Conservation (phyloP, 164 flowering plant species). For the Saururus chinensis region DNA sequence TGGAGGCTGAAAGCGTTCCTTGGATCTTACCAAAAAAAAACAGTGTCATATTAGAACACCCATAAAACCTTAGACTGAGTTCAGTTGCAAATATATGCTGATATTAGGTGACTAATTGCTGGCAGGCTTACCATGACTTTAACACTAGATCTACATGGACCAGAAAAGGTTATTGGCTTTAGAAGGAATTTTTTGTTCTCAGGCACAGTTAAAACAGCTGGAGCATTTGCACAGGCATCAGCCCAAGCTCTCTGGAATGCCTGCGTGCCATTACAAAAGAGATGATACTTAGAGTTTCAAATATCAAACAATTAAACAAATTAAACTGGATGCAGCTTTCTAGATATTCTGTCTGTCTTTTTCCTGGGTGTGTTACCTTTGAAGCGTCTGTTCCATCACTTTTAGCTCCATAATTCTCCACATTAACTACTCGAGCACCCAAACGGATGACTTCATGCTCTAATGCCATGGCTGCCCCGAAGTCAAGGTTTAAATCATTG, state of each 20-base stretch:
- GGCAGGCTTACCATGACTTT: not conserved
- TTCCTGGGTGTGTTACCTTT: not conserved
- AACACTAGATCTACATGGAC: constrained; percentile 1
- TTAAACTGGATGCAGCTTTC: not conserved
- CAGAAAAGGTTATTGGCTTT: not conserved
- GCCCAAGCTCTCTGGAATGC: constrained; percentile 69
- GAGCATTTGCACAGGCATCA: constrained; percentile 39
- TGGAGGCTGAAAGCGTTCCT: not conserved
- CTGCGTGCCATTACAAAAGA: not conserved
- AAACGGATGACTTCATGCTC: constrained; percentile 1
- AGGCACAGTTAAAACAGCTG: not conserved
- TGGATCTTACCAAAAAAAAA: not conserved
- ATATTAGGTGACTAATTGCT: too few relatives aligned
- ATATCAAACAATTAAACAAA: not conserved
- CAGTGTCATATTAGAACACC: not conserved
- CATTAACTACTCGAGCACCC: not conserved
- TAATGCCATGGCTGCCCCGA: constrained; percentile 5
- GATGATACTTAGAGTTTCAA: not conserved
- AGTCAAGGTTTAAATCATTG: constrained; percentile 7
- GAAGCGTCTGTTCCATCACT: not conserved
- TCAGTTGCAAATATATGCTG: not conserved
- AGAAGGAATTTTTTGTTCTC: not conserved
- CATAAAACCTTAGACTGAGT: too few relatives aligned
- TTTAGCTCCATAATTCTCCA: not conserved
- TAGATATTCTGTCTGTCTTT: not conserved